A percentile compares a stretch with the other conserved stretches of the same genome.
Conservation (phyloP, 768 basidiomycete species). For the Exidia glandulosa region DNA sequence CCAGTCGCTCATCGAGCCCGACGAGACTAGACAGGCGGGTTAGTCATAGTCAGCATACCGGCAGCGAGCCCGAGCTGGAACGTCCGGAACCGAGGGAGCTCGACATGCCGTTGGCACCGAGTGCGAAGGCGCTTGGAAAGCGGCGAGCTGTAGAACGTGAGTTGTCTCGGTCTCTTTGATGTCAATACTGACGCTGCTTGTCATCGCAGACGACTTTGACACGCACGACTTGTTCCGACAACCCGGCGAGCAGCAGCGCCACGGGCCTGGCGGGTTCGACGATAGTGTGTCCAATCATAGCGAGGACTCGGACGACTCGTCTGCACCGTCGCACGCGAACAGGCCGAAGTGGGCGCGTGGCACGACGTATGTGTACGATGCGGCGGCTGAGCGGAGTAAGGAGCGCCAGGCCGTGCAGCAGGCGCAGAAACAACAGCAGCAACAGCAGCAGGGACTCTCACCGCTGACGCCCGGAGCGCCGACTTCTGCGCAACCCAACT, state of each 20-base stretch:
- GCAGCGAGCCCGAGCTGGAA: conserved; percentile 7
- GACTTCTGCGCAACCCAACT: not conserved
- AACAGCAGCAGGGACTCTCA: not conserved
- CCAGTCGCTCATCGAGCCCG: not conserved
- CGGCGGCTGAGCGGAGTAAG: conserved; percentile 67
- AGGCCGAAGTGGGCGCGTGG: conserved; percentile 23
- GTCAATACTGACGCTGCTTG: conserved; percentile 3
- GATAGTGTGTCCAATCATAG: too few relatives aligned
- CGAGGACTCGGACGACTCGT: conserved; percentile 35
- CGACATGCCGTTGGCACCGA: conserved; percentile 43
- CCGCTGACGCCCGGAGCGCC: not conserved
- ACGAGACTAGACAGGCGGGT: not conserved
- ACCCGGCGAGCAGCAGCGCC: conserved; percentile 5
- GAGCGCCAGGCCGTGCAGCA: conserved; percentile 25
- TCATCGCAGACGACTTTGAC: conserved; percentile 34
- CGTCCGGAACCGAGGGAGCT: not conserved
- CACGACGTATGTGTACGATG: conserved; percentile 81
- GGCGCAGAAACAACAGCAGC: conserved; percentile 24
- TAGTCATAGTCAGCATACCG: conserved; percentile 6
- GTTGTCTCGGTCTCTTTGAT: conserved; percentile 14
- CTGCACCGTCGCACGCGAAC: conserved; percentile 29
- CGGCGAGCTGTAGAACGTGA: conserved; percentile 44
- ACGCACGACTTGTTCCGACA: conserved; percentile 40
- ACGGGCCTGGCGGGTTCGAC: conserved; percentile 23
- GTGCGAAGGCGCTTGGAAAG: conserved; percentile 85